phyloP scores from a whole-genome alignment of 2,329 filamentous ascomycete genomes.

The Ophiocordyceps australis region DNA sequence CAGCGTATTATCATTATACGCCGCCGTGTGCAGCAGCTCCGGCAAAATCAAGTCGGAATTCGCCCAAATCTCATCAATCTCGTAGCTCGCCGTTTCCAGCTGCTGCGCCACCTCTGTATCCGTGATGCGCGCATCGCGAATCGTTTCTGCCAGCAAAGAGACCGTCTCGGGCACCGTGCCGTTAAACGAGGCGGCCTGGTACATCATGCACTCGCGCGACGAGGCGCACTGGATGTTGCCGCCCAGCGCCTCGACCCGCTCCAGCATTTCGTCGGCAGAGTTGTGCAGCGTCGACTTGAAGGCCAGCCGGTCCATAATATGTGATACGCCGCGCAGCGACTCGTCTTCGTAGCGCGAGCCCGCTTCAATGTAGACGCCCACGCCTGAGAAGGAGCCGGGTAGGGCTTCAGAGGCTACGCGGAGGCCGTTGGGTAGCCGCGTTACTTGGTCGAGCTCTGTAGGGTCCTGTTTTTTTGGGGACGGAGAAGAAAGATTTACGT shows the following conservation, averaged over 20 bases:
- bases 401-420: conserved; percentile 89
- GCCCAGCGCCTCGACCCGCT: conserved; percentile 71
- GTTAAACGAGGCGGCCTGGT: conserved; percentile 97
- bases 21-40: conserved; percentile 87
- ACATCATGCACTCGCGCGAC: conserved; percentile 92
- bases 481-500: no score
- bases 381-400: conserved; percentile 83
- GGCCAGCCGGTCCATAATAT: conserved; percentile 87
- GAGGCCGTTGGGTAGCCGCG: conserved; percentile 78
- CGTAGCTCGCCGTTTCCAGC: conserved; percentile 80
- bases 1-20: conserved; percentile 89
- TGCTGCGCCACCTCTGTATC: conserved; percentile 77
- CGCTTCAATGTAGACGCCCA: conserved; percentile 90
- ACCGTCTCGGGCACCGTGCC: conserved; percentile 69
- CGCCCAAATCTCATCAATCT: conserved; percentile 93
- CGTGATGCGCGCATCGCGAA: conserved; percentile 69
- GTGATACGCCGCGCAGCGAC: conserved; percentile 72
- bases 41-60: conserved; percentile 93
- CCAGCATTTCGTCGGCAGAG: conserved; percentile 69
- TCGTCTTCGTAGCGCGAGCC: conserved; percentile 87
- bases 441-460: conserved; percentile 72
- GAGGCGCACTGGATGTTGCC: conserved; percentile 96
- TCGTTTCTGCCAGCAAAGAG: conserved; percentile 79
- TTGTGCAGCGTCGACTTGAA: conserved; percentile 73
- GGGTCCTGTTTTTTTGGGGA: conserved; percentile 56